These are phyloP conservation scores for Aureobasidium mangrovei DNA, from an alignment of 2,329 filamentous ascomycete genomes.

Conservation along the genomic window DNA sequence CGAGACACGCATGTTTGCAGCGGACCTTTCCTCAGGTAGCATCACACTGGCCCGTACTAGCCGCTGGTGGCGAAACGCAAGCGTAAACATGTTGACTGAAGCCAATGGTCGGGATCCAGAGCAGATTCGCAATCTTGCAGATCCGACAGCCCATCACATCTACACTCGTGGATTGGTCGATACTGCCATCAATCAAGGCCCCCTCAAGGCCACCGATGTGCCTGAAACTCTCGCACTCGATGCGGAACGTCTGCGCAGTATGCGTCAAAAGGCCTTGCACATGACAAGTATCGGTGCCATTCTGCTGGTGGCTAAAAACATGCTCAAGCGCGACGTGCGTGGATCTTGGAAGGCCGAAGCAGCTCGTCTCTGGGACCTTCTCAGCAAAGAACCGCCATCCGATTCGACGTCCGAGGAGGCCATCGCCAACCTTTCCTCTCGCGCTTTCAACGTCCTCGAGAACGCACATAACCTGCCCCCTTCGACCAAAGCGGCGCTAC, in stretches of 20 bases:
- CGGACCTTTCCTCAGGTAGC: constrained; percentile 50
- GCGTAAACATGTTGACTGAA: constrained; percentile 57
- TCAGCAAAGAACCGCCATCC: constrained; percentile 38
- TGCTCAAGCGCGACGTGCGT: constrained; percentile 72
- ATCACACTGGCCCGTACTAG: constrained; percentile 52
- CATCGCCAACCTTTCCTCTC: constrained; percentile 27
- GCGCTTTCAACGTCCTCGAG: constrained; percentile 41
- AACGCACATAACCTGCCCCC: constrained; percentile 43
- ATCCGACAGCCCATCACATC: constrained; percentile 59
- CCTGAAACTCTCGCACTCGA: constrained; percentile 71
- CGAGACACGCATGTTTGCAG: constrained; percentile 62
- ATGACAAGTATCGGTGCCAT: constrained; percentile 68
- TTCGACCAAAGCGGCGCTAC: constrained; percentile 36
- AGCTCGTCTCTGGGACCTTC: constrained; percentile 57
- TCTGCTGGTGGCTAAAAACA: constrained; percentile 70
- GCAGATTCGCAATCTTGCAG: constrained; percentile 52
- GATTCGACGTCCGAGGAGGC: constrained; percentile 13
- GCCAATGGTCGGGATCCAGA: constrained; percentile 60
- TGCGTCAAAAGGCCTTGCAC: constrained; percentile 50
- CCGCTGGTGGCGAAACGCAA: constrained; percentile 56
- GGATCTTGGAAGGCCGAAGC: constrained; percentile 70
- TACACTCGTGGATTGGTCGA: constrained; percentile 70
- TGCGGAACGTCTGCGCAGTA: constrained; percentile 50
- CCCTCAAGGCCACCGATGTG: constrained; percentile 45
- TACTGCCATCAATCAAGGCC: constrained; percentile 59